Conservation (phyloP, 805 yeast genomes). For the Candida tallmaniae region DNA sequence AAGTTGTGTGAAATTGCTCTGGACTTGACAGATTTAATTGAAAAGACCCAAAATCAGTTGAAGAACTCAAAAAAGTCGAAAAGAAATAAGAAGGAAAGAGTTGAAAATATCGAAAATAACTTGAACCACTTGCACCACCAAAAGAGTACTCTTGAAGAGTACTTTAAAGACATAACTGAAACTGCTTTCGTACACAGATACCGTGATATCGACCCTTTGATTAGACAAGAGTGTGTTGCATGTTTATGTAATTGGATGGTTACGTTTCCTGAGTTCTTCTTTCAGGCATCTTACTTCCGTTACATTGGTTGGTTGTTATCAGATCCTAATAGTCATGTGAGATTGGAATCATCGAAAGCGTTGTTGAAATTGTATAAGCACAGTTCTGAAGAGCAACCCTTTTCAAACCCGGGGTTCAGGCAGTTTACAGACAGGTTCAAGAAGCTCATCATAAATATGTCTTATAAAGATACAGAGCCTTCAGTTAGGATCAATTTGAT, state of each 20-base stretch:
- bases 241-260: conserved; percentile 69
- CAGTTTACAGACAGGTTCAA: conserved; percentile 77
- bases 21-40: conserved; percentile 29
- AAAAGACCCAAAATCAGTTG: conserved; percentile 44
- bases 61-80: conserved; percentile 20
- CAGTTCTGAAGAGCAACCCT: conserved; percentile 7
- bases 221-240: conserved; percentile 65
- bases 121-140: conserved; percentile 26
- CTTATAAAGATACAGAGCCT: conserved; percentile 37
- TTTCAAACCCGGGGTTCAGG: conserved; percentile 58
- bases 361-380: conserved; percentile 45
- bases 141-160: conserved; percentile 49
- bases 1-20: conserved; percentile 50
- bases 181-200: conserved; percentile 71
- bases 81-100: conserved; percentile 44
- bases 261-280: conserved; percentile 64
- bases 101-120: conserved; percentile 31
- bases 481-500: conserved; percentile 48
- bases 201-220: conserved; percentile 69
- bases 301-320: conserved; percentile 83
- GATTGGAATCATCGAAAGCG: conserved; percentile 59
- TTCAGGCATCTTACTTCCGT: conserved; percentile 64
- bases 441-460: conserved; percentile 59
- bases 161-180: conserved; percentile 61
- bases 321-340: conserved; percentile 57